phyloP scores from a whole-genome alignment of 306 rosid species.

The Vigna reflexopilosa region DNA sequence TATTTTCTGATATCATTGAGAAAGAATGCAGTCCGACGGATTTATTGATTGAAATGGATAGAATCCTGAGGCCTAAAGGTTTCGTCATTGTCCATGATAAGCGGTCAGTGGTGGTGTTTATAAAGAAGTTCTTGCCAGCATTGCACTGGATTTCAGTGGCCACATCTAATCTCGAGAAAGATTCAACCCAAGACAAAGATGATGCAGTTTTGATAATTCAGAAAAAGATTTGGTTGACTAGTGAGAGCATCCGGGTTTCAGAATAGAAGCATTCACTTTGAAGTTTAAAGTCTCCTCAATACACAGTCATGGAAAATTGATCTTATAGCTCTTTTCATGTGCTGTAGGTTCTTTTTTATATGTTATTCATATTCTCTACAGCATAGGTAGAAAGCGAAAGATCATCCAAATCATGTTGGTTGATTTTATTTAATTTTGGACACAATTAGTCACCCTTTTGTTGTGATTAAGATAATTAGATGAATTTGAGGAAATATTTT shows the following conservation, averaged over 20 bases:
- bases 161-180: conserved; percentile 43
- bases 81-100: conserved; percentile 77
- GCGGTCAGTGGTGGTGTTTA: conserved; percentile 60
- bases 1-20: conserved; percentile 80
- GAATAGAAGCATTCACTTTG: conserved; percentile 50
- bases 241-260: conserved; percentile 64
- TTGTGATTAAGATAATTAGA: conserved; percentile 42
- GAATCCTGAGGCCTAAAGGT: conserved; percentile 86
- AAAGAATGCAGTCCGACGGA: conserved; percentile 82
- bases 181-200: conserved; percentile 52
- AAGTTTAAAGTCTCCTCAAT: conserved; percentile 26
- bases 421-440: conserved; percentile 38
- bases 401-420: conserved; percentile 40
- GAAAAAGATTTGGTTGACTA: conserved; percentile 90
- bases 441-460: not conserved
- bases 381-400: conserved; percentile 41
- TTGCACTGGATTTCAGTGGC: conserved; percentile 90
- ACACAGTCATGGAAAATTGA: conserved; percentile 20
- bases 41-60: conserved; percentile 90
- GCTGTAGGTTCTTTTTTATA: conserved; percentile 30
- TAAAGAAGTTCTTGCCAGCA: conserved; percentile 71
- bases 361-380: conserved; percentile 40
- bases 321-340: conserved; percentile 13
- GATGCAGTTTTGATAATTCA: conserved; percentile 70
- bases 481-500: conserved; percentile 33